Evolutionary conservation across 2,329 filamentous ascomycete genomes (phyloP).

Genomic region (Cladosporium sp.): DNA sequence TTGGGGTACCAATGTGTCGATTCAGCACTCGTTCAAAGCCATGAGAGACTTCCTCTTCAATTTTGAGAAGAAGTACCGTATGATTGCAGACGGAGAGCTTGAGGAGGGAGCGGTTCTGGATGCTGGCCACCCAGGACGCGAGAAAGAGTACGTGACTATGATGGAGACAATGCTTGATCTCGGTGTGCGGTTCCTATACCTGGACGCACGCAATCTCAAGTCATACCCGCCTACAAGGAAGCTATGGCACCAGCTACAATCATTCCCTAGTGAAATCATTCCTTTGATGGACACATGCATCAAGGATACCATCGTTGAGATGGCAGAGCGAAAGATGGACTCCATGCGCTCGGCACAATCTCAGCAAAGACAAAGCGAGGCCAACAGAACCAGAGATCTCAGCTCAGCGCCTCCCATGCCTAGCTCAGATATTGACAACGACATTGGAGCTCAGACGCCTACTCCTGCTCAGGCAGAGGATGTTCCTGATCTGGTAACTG

Average conservation of each 20-base stretch:
- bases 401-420: conserved; percentile 75
- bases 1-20: conserved; percentile 96
- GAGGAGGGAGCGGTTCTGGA: conserved; percentile 65
- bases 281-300: conserved; percentile 93
- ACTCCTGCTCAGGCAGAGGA: conserved; percentile 41
- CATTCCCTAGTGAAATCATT: conserved; percentile 93
- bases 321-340: conserved; percentile 75
- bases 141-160: conserved; percentile 78
- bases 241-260: conserved; percentile 90
- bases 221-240: conserved; percentile 89
- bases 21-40: conserved; percentile 77
- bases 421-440: conserved; percentile 65
- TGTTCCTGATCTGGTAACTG: conserved; percentile 67
- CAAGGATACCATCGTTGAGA: conserved; percentile 87
- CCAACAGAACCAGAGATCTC: conserved; percentile 26
- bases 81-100: conserved; percentile 82
- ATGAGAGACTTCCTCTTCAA: conserved; percentile 93
- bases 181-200: conserved; percentile 76
- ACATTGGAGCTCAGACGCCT: conserved; percentile 32
- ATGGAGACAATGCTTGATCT: conserved; percentile 88
- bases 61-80: conserved; percentile 88
- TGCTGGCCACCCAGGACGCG: conserved; percentile 64
- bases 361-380: conserved; percentile 21
- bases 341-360: conserved; percentile 47
- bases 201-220: conserved; percentile 86